Percentiles rank a stretch among this genome's conserved stretches.
Conservation (phyloP, 148 eudicot species). For the Cornus suecica region DNA sequence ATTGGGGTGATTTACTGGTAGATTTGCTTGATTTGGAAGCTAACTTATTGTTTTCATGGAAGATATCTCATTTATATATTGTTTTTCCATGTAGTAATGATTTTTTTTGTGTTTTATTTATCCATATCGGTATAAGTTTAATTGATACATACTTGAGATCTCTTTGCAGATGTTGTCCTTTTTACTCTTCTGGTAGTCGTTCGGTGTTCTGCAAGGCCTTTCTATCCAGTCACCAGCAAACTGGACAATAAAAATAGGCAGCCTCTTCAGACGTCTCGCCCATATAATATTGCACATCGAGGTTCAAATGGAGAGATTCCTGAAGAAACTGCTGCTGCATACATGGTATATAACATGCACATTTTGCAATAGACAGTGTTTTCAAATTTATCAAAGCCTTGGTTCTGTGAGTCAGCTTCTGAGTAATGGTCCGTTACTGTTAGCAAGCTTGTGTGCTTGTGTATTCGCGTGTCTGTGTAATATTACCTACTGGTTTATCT, state of each 20-base stretch:
- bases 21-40: background rate
- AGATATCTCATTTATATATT: background rate
- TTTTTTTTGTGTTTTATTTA: background rate
- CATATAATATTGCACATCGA: slow-evolving; percentile 89
- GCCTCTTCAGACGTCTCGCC: slow-evolving; percentile 80
- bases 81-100: background rate
- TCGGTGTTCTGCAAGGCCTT: slow-evolving; percentile 61
- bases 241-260: slow-evolving; percentile 35
- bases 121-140: background rate
- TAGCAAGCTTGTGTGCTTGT: background rate
- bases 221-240: slow-evolving; percentile 76
- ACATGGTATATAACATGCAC: slow-evolving; percentile 43
- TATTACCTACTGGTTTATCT: background rate
- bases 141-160: background rate
- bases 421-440: background rate
- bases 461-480: no score
- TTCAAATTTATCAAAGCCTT: background rate
- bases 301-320: slow-evolving; percentile 98
- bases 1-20: background rate
- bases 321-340: slow-evolving; percentile 89
- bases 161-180: slow-evolving; percentile 51
- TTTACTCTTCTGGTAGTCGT: slow-evolving; percentile 55
- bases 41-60: background rate
- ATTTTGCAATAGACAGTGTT: background rate
- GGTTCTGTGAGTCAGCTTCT: no score